phyloP scores from a whole-genome alignment of 345 rosid species.

The Arabis hirsuta region DNA sequence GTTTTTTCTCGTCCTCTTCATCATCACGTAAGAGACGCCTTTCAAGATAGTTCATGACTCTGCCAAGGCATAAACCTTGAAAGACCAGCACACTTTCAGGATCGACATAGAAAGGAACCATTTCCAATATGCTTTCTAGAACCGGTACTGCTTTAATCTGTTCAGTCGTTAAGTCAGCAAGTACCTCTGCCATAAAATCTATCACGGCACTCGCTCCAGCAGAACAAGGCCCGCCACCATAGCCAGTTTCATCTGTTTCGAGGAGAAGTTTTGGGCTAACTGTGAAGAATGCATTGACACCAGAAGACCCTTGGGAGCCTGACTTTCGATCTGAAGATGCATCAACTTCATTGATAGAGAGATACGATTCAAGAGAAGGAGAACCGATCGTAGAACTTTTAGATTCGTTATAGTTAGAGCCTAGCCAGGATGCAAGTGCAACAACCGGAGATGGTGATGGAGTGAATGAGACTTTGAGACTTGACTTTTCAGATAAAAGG shows the following conservation, averaged over 20 bases:
- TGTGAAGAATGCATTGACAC: constrained; percentile 58
- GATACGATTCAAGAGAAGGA: constrained; percentile 72
- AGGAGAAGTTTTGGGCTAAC: constrained; percentile 76
- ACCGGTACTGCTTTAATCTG: constrained; percentile 84
- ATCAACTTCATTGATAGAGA: constrained; percentile 71
- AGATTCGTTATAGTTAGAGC: constrained; percentile 60
- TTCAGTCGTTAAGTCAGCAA: constrained; percentile 88
- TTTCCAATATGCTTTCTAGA: constrained; percentile 86
- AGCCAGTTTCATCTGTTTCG: constrained; percentile 92
- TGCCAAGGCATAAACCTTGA: constrained; percentile 92
- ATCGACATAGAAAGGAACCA: constrained; percentile 86
- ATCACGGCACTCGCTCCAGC: constrained; percentile 96
- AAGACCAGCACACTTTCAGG: constrained; percentile 86
- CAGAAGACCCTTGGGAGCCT: constrained; percentile 59
- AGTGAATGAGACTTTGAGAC: constrained; percentile 55
- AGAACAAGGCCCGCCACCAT: constrained; percentile 99
- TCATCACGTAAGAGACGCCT: constrained; percentile 98
- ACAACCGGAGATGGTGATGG: constrained; percentile 73
- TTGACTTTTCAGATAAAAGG: constrained; percentile 79
- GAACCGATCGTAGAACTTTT: constrained; percentile 53
- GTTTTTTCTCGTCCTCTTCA: constrained; percentile 93
- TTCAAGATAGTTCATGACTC: constrained; percentile 95
- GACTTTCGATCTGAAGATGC: constrained; percentile 67
- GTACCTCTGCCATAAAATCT: constrained; percentile 97
- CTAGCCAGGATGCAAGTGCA: constrained; percentile 88